Evolutionary conservation across 148 eudicot species (phyloP), one percentile per base, ranked within the genome.

Genomic region (Vaccinium macrocarpon): DNA sequence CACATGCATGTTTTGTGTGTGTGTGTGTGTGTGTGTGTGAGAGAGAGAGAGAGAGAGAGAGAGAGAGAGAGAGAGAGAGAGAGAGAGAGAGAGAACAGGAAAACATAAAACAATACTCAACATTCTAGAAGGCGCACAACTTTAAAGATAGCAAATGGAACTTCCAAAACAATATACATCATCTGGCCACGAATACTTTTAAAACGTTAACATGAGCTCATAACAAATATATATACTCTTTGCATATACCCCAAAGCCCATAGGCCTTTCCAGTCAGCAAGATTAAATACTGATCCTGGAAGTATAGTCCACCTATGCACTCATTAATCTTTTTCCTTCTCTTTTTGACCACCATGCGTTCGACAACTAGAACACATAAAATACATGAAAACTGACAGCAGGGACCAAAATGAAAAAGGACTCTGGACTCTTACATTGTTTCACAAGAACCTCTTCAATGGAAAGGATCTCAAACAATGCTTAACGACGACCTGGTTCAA

Each of bases 191-290:
- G 51, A 73, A 73, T 15, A 73, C 21, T 72, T 23, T 27, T 71
- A 7, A 21, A 62, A 25, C 1, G n/a, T 62, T 62, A 62, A 62
- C 68, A 10, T 62, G 18, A 42, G 42, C 50, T 6, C n/a, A 2
- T 11, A 73, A 35, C 49, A 35, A 38, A 38, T 18, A 73, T 73
- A 73, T 72, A 32, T 32, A 13, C 21, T 16, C 51, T 38, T 18
- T 42, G 77, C 51, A 38, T 73, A 38, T 73, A 35, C 11, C 21
- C 51, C 77, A 73, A 18, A 73, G 23, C 49, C 50, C 49, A 38
- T 73, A 35, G 77, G 77, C 77, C 77, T 73, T 73, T 73, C 77
- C 48, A 73, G 77, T 73, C 77, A 73, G 77, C 46, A 73, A 73
- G 77, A 73, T 51, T 38, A 73, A 3, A 42, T 35, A 73, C 48